phyloP scores from a whole-genome alignment of 2,329 filamentous ascomycete species.

The Tolypocladium cylindrosporum region DNA sequence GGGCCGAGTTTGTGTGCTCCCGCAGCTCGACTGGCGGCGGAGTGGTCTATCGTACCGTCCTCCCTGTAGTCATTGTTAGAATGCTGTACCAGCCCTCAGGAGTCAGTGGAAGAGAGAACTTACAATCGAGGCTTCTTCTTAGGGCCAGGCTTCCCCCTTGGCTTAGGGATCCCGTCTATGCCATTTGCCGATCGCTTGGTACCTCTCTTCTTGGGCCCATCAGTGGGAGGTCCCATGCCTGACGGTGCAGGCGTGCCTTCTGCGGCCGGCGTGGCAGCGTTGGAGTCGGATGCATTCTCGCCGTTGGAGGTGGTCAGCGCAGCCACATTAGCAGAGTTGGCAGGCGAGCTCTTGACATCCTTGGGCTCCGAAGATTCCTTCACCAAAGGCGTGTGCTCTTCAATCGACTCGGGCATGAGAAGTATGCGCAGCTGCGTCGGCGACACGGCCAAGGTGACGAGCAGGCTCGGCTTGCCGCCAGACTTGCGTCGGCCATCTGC shows the following conservation, averaged over 20 bases:
- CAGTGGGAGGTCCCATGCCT: constrained; percentile 49
- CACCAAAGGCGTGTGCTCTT: constrained; percentile 31
- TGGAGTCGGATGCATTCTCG: constrained; percentile 50
- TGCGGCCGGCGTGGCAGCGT: constrained; percentile 46
- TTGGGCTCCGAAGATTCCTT: constrained; percentile 20
- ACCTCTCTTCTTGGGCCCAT: constrained; percentile 65
- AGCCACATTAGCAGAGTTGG: constrained; percentile 28
- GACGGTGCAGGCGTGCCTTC: constrained; percentile 45
- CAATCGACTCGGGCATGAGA: constrained; percentile 30
- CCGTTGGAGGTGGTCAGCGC: constrained; percentile 33
- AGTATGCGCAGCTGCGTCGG: constrained; percentile 41
- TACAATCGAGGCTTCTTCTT: constrained; percentile 96
- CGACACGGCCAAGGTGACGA: constrained; percentile 44
- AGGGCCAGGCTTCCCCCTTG: constrained; percentile 79
- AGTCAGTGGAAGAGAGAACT: constrained; percentile 28
- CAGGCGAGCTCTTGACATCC: constrained; percentile 34
- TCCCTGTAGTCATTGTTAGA: constrained; percentile 36
- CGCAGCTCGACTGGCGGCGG: constrained; percentile 35
- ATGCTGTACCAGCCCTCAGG: constrained; percentile 6
- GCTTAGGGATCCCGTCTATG: constrained; percentile 55
- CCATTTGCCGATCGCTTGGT: constrained; percentile 58
- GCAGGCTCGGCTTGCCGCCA: constrained; percentile 21
- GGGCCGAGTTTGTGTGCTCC: constrained; percentile 78
- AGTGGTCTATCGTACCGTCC: constrained; percentile 52
- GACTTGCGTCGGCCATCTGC: constrained; percentile 27